Evolutionary conservation across 73 alveolate species (phyloP).

Genomic region (Tetrahymena elliotti): DNA sequence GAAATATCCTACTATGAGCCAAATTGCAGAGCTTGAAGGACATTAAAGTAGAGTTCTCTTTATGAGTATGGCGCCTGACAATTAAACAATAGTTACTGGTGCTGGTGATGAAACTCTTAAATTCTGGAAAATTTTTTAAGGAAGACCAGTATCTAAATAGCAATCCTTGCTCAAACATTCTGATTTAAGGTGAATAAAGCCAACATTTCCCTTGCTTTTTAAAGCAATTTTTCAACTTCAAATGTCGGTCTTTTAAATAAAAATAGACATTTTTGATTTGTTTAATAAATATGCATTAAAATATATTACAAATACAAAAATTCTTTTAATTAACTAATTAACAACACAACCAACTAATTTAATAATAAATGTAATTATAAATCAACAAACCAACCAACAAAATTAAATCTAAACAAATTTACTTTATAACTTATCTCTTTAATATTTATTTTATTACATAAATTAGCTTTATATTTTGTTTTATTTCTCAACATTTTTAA

Average conservation of each 20-base stretch:
- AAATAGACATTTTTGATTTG: too few relatives aligned
- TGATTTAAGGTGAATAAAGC: neutral
- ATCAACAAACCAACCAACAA: neutral
- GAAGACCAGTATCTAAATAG: constrained; percentile 14
- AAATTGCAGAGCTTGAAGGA: constrained; percentile 84
- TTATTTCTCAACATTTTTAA: too few relatives aligned
- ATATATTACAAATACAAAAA: too few relatives aligned
- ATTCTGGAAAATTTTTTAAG: constrained; percentile 97
- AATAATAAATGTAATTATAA: neutral
- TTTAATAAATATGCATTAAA: too few relatives aligned
- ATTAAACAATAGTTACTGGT: constrained; percentile 87
- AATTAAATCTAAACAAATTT: neutral
- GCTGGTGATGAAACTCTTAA: constrained; percentile 99
- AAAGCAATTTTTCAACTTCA: neutral
- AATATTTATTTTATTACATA: too few relatives aligned
- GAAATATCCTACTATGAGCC: constrained; percentile 73
- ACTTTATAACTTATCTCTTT: neutral
- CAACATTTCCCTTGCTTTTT: neutral
- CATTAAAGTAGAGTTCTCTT: constrained; percentile 95
- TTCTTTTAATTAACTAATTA: too few relatives aligned
- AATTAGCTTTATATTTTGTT: too few relatives aligned
- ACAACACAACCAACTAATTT: neutral
- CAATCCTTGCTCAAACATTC: neutral
- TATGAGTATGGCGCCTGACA: constrained; percentile 94
- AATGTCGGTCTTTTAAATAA: neutral